These are phyloP conservation scores for Phytophthora vignae DNA, from an alignment of 352 stramenopile species.

Conservation along the genomic window DNA sequence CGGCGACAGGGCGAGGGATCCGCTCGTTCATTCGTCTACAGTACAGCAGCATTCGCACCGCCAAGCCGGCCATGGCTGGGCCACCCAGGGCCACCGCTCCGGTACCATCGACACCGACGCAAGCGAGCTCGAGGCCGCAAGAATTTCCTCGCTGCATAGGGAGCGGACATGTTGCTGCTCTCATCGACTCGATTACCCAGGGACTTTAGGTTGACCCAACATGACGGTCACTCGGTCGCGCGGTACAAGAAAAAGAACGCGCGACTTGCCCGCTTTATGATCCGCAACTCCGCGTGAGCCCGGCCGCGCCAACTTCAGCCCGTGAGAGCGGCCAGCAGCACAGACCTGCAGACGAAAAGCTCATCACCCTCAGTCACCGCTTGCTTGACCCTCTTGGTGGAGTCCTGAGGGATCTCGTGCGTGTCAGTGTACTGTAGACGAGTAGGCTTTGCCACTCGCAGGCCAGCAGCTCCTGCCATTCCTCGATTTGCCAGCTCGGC, in stretches of 20 bases:
- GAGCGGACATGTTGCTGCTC: not conserved
- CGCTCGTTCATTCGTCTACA: conserved; percentile 22
- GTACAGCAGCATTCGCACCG: not conserved
- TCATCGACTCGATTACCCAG: conserved; percentile 10
- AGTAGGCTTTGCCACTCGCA: conserved; percentile 8
- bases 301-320: conserved; percentile 11
- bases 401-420: not conserved
- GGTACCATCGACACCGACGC: not conserved
- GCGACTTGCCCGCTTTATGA: conserved; percentile 7
- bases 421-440: conserved; percentile 22
- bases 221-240: not conserved
- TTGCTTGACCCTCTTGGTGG: not conserved
- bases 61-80: too few relatives aligned
- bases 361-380: conserved; percentile 13
- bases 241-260: conserved; percentile 13
- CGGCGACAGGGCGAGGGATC: conserved; percentile 18
- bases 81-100: too few relatives aligned
- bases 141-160: conserved; percentile 5
- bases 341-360: conserved; percentile 26
- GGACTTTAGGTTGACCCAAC: not conserved
- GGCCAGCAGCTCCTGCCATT: conserved; percentile 14
- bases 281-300: conserved; percentile 3
- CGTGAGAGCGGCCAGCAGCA: conserved; percentile 22
- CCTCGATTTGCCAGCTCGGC: conserved; percentile 22
- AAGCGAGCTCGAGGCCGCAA: not conserved